Percentiles rank a stretch among this genome's conserved stretches.
Evolutionary conservation across 2,329 filamentous ascomycete genomes (phyloP).

Genomic region (Arthroderma uncinatum): DNA sequence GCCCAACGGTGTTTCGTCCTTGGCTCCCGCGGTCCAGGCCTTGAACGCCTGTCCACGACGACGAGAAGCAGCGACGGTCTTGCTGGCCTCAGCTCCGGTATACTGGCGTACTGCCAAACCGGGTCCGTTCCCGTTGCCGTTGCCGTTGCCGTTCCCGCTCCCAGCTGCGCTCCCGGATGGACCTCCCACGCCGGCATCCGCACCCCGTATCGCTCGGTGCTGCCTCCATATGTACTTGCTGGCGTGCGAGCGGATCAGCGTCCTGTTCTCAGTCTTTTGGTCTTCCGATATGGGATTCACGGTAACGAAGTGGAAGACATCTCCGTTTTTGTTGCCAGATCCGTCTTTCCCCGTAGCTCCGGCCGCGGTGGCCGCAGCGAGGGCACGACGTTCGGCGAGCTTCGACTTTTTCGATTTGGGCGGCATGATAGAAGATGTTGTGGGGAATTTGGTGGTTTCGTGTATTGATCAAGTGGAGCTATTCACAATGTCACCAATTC

Average conservation of each 20-base stretch:
- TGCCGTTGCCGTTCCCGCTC: too few relatives aligned
- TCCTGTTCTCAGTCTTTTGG: slow-evolving; percentile 15
- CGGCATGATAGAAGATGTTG: neutral
- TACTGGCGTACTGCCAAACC: neutral
- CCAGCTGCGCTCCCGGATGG: neutral
- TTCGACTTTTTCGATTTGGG: slow-evolving; percentile 4
- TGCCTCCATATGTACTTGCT: slow-evolving; percentile 18
- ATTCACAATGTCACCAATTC: too few relatives aligned
- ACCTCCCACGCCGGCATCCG: neutral
- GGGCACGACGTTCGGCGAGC: neutral
- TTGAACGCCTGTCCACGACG: neutral
- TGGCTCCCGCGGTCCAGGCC: neutral
- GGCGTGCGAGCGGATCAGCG: slow-evolving; percentile 17
- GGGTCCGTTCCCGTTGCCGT: neutral
- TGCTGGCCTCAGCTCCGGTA: neutral
- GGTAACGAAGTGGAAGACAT: slow-evolving; percentile 17
- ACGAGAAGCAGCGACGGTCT: neutral
- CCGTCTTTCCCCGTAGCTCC: neutral
- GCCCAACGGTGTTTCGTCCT: neutral
- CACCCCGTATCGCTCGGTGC: slow-evolving; percentile 13
- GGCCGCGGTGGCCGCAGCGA: neutral
- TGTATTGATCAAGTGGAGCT: neutral
- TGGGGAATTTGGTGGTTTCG: neutral
- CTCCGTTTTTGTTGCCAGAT: slow-evolving; percentile 4
- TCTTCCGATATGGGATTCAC: slow-evolving; percentile 16